Evolutionary conservation across 768 basidiomycete genomes (phyloP).

Genomic region (Amanita thiersii): DNA sequence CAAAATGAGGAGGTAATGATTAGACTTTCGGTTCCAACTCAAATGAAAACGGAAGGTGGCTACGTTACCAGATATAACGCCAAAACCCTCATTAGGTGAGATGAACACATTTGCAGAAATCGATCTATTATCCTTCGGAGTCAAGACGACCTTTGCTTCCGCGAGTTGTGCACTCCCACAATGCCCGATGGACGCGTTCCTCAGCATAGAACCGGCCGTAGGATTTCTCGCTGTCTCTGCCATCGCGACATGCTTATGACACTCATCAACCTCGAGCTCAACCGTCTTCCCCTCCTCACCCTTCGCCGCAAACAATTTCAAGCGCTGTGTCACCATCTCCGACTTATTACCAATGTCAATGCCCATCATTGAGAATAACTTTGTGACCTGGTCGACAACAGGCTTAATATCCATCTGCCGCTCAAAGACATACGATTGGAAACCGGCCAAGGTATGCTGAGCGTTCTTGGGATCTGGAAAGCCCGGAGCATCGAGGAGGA

Average conservation of each 20-base stretch:
- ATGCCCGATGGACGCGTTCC: conserved; percentile 23
- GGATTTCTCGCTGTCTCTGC: conserved; percentile 20
- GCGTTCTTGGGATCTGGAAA: conserved; percentile 26
- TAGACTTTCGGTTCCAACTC: background rate
- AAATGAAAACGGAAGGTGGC: conserved; percentile 9
- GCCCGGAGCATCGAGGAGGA: conserved; percentile 31
- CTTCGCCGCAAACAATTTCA: conserved; percentile 25
- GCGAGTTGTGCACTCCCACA: conserved; percentile 16
- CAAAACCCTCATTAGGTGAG: conserved; percentile 29
- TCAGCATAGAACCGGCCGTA: conserved; percentile 25
- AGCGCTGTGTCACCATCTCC: conserved; percentile 18
- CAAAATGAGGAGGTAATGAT: too few relatives aligned
- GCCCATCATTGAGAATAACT: conserved; percentile 18
- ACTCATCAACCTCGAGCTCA: conserved; percentile 23
- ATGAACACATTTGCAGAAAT: conserved; percentile 20
- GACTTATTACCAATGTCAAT: conserved; percentile 22
- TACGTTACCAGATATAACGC: conserved; percentile 36
- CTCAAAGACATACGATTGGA: conserved; percentile 29
- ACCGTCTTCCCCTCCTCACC: conserved; percentile 24
- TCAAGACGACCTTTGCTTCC: conserved; percentile 12
- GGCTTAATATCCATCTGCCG: conserved; percentile 19
- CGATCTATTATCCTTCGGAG: background rate
- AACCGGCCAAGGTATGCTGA: conserved; percentile 20
- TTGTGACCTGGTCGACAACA: conserved; percentile 15
- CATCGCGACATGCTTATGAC: conserved; percentile 16